Conservation (phyloP, 495 filamentous ascomycete genomes). For the Barbatosphaeria neglecta region DNA sequence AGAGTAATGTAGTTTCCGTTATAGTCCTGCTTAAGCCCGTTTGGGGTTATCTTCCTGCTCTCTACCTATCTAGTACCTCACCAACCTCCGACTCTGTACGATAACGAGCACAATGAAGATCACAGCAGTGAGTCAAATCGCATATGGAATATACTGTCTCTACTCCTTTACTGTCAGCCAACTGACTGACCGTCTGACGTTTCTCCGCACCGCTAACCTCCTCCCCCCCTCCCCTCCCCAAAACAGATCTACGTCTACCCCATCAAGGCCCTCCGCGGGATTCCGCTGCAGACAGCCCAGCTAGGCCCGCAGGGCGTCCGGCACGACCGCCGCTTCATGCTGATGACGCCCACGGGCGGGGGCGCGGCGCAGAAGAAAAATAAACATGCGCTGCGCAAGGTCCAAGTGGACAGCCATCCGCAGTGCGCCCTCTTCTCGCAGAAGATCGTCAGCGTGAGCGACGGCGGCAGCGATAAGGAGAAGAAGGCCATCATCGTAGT, state of each 20-base stretch:
- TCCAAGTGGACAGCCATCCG: slow-evolving; percentile 54
- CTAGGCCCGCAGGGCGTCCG: slow-evolving; percentile 57
- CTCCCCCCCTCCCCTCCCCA: no score
- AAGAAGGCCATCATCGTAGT: no score
- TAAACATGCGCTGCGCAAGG: slow-evolving; percentile 46
- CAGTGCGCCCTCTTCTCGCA: slow-evolving; percentile 60
- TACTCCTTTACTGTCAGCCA: no score
- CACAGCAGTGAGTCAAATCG: neutral
- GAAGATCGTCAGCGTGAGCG: slow-evolving; percentile 27
- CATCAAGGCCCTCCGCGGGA: slow-evolving; percentile 70
- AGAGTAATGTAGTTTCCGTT: no score
- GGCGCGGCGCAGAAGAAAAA: slow-evolving; percentile 30
- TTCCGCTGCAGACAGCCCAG: slow-evolving; percentile 40
- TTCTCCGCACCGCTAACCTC: neutral
- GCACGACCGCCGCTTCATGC: slow-evolving; percentile 72
- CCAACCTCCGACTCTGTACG: no score
- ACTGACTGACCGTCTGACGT: neutral
- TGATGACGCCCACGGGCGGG: no score
- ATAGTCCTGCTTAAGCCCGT: no score
- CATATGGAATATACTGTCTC: no score
- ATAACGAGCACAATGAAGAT: neutral
- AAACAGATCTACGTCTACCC: slow-evolving; percentile 80
- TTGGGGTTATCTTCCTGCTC: neutral
- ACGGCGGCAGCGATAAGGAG: no score
- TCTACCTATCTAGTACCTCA: no score